Conservation (phyloP, 805 yeast genomes). For the Teunomyces lycoperdinae region DNA sequence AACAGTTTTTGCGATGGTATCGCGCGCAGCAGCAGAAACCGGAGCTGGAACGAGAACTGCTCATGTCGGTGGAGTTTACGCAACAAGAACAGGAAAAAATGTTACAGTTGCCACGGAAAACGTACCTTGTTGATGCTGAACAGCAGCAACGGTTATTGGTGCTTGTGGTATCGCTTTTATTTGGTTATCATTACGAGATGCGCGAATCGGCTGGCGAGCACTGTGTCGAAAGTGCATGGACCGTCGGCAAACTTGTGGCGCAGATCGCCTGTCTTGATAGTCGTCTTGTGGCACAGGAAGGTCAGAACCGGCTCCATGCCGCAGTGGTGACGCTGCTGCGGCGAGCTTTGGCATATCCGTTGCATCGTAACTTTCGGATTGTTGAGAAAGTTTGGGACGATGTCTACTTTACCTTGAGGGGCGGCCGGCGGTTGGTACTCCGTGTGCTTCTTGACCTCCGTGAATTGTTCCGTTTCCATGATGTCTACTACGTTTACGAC, state of each 20-base stretch:
- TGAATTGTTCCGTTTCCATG: conserved; percentile 79
- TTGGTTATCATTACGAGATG: conserved; percentile 70
- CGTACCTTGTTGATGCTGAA: conserved; percentile 53
- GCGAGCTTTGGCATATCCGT: conserved; percentile 76
- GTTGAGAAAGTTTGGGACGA: conserved; percentile 69
- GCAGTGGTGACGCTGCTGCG: conserved; percentile 61
- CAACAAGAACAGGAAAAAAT: conserved; percentile 63
- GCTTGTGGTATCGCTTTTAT: conserved; percentile 63
- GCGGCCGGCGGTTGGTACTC: conserved; percentile 67
- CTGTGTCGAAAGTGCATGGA: conserved; percentile 90
- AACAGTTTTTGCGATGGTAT: conserved; percentile 47
- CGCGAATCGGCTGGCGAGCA: conserved; percentile 70
- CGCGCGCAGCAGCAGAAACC: conserved; percentile 31
- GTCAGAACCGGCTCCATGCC: conserved; percentile 43
- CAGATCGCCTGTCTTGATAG: conserved; percentile 72
- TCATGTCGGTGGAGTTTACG: conserved; percentile 52
- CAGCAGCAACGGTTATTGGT: conserved; percentile 52
- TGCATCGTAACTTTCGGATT: conserved; percentile 68
- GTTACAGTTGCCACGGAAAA: conserved; percentile 63
- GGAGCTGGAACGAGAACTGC: conserved; percentile 16
- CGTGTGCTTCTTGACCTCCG: conserved; percentile 57
- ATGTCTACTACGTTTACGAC: conserved; percentile 80
- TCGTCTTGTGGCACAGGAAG: conserved; percentile 35
- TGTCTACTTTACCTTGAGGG: conserved; percentile 58
- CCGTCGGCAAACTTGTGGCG: conserved; percentile 82